Evolutionary conservation across 352 stramenopile genomes (phyloP).

Genomic region (Globisporangium cylindrosporum): DNA sequence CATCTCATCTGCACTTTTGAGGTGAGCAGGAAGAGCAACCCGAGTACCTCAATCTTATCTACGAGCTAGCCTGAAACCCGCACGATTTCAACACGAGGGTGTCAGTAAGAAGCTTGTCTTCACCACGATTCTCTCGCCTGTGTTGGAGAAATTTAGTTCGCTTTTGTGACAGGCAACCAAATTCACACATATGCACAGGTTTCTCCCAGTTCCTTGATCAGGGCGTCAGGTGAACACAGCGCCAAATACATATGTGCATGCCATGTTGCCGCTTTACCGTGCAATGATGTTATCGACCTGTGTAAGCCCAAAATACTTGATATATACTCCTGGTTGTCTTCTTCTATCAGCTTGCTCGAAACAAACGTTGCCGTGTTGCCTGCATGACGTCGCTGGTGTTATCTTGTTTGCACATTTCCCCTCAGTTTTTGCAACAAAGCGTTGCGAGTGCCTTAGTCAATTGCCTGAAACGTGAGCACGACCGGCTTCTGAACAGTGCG

Average conservation of each 20-base stretch:
- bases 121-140: background rate
- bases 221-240: background rate
- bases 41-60: background rate
- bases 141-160: background rate
- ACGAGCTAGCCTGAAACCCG: background rate
- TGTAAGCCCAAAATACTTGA: constrained; percentile 8
- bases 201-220: background rate
- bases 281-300: background rate
- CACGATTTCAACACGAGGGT: background rate
- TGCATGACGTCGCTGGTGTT: background rate
- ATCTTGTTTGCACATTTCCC: background rate
- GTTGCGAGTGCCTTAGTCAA: constrained; percentile 33
- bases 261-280: background rate
- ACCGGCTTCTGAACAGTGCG: constrained; percentile 76
- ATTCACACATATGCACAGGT: background rate
- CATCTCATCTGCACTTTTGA: background rate
- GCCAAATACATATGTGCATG: background rate
- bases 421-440: background rate
- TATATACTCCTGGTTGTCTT: constrained; percentile 4
- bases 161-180: background rate
- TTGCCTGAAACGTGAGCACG: constrained; percentile 73
- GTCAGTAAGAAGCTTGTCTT: background rate
- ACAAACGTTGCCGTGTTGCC: background rate
- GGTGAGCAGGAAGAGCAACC: background rate
- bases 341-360: constrained; percentile 10